Base-by-base conservation (phyloP, 2,329 filamentous ascomycete genomes). In the Monosporascus sp. region DNA sequence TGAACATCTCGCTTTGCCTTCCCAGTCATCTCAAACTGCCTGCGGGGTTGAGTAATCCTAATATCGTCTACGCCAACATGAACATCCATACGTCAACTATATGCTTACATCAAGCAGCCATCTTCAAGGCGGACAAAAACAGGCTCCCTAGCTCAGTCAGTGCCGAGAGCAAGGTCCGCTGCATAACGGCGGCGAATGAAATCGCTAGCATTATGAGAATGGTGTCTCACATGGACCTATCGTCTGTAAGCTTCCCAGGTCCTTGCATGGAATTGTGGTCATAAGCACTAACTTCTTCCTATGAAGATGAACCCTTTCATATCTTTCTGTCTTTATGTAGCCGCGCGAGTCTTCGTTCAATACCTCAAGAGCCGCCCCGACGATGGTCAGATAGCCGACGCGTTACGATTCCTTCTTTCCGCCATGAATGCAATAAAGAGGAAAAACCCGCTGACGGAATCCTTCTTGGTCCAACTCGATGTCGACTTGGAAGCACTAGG, bases 51-150 rank as follows among this genome's bases (percentile, higher is more conserved):
- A 74, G 78, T 17, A 88, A 92, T 64, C 81, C 91, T 3, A 97
- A 97, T 59, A 85, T 93, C 51, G 85, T 97, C 5, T 97, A 97
- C 68, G 85, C 89, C 53, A 97, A 97, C 64, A 96, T 99, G 90
- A 91, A 89, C 66, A 90, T 99, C 35, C 92, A 97, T 68, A 96
- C 94, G 0, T 96, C 92, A 1, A 91, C 90, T 1, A 97, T 99
- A 51, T 97, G 93, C 69, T 76, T 99, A n/a, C 94, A 99, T 65
- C 94, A 99, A 73, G 94, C 93, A 2, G 94, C 94, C 25, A 97
- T 99, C 20, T 97, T 93, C 79, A 97, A 97, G 68, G 91, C 92
- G 0, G 93, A 97, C 64, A 94, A 91, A 72, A 88, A 96, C 70
- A 82, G 85, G 50, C 75, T 97, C 56, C 86, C 90, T 1, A 75